Evolutionary conservation across 345 rosid species (phyloP).

Genomic region (Isatis tinctoria): DNA sequence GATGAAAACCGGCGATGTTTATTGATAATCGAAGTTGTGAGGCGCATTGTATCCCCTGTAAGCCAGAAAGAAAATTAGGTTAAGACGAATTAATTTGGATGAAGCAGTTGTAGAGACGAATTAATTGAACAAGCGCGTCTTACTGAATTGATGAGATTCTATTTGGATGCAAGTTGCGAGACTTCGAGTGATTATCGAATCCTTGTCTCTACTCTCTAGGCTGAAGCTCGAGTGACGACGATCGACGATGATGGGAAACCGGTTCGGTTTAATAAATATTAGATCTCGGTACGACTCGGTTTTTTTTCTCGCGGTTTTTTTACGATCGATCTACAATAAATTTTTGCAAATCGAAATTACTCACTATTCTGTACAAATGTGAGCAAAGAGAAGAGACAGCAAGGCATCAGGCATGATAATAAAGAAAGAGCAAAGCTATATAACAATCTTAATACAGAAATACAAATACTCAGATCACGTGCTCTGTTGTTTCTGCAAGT

Average conservation of each 20-base stretch:
- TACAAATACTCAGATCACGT: no score
- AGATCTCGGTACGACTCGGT: background rate
- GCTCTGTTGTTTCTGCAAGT: background rate
- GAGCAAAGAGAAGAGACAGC: background rate
- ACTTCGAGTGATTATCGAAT: no score
- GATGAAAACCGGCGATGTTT: constrained; percentile 27
- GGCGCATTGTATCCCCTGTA: constrained; percentile 19
- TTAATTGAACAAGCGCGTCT: no score
- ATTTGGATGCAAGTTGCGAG: no score
- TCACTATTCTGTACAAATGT: constrained; percentile 11
- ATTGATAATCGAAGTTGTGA: constrained; percentile 9
- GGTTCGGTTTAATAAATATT: background rate
- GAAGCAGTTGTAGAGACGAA: no score
- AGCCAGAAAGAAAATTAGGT: background rate
- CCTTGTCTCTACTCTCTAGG: no score
- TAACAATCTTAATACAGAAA: background rate
- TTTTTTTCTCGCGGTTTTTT: no score
- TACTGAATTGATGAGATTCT: no score
- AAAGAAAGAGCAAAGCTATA: background rate
- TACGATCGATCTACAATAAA: no score
- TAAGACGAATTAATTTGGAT: no score
- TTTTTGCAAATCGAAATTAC: no score
- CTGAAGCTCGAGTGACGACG: background rate
- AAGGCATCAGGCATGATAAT: background rate
- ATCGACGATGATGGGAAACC: background rate